Conservation (phyloP, 331 rosid genomes). For the Telfairia occidentalis region DNA sequence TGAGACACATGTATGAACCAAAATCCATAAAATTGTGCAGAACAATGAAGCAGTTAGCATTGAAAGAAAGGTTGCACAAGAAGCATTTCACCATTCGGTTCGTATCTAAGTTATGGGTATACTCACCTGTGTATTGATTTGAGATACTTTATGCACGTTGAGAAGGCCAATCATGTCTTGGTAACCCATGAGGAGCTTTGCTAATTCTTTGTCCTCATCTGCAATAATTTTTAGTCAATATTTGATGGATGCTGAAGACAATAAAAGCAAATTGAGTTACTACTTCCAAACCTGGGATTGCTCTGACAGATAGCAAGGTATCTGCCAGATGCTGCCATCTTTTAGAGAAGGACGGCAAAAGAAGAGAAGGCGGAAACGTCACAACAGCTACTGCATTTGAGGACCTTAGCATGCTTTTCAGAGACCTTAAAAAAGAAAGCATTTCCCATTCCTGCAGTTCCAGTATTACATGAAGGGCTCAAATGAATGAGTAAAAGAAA, state of each 20-base stretch:
- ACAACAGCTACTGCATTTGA: conserved; percentile 73
- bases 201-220: conserved; percentile 87
- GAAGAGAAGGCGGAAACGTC: conserved; percentile 66
- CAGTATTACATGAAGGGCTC: background rate
- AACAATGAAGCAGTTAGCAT: background rate
- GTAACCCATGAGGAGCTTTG: conserved; percentile 82
- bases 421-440: conserved; percentile 67
- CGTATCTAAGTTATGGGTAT: background rate
- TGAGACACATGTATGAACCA: background rate
- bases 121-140: conserved; percentile 69
- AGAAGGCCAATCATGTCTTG: conserved; percentile 90
- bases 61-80: background rate
- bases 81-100: background rate
- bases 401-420: conserved; percentile 48
- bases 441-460: conserved; percentile 75
- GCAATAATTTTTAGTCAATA: conserved; percentile 11
- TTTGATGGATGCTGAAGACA: background rate
- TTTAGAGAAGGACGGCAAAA: conserved; percentile 50
- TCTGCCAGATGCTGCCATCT: conserved; percentile 95
- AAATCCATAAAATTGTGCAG: background rate
- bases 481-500: background rate
- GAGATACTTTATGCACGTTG: conserved; percentile 70
- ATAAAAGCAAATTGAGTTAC: background rate
- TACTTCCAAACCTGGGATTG: conserved; percentile 59
- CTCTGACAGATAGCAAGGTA: conserved; percentile 70